Conservation (phyloP, 768 basidiomycete genomes). For the Pleurotus djamor region DNA sequence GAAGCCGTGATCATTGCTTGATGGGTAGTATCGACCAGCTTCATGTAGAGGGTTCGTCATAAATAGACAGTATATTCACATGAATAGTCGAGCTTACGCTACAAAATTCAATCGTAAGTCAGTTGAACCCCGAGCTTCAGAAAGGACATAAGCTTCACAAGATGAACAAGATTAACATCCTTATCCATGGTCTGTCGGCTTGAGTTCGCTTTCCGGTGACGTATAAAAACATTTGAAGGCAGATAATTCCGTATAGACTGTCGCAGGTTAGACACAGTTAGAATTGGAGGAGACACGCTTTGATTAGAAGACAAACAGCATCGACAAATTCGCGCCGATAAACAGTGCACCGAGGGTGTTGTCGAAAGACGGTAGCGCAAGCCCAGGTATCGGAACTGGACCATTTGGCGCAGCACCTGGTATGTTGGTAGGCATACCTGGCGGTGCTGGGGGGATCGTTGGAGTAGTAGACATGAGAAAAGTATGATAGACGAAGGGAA, state of each 20-base stretch:
- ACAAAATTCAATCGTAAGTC: not conserved
- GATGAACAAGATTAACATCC: not conserved
- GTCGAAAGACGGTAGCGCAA: not conserved
- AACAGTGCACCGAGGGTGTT: conserved; percentile 8
- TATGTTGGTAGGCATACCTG: not conserved
- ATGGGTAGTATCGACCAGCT: conserved; percentile 2
- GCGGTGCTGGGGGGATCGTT: not conserved
- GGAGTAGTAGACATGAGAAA: no score
- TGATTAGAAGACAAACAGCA: not conserved
- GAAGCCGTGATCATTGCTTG: conserved; percentile 2
- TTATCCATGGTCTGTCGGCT: not conserved
- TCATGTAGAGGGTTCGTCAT: not conserved
- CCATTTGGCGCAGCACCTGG: not conserved
- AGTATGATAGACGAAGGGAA: no score
- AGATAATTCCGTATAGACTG: conserved; percentile 6
- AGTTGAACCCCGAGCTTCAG: not conserved
- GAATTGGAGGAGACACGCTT: no score
- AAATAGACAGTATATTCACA: not conserved
- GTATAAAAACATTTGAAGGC: conserved; percentile 9
- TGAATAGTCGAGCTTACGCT: not conserved
- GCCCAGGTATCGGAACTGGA: not conserved
- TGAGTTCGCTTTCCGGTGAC: not conserved
- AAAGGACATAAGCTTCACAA: not conserved
- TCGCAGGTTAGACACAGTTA: no score
- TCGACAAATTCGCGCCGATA: conserved; percentile 3